Conservation (phyloP, 805 yeast species). For the Yamadazyma olivae region DNA sequence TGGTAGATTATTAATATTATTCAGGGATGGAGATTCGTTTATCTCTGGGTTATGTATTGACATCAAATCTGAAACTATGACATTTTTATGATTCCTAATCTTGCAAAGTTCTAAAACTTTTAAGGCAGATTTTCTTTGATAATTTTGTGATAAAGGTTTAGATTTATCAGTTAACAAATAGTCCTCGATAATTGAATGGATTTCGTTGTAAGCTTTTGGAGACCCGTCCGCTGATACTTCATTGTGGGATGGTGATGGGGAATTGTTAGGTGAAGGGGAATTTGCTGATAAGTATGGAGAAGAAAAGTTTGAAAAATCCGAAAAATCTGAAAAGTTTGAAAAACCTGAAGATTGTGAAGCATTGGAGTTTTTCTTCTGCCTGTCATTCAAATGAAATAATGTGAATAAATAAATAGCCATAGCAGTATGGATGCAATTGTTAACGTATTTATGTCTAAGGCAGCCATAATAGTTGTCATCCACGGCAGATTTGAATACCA, state of each 20-base stretch:
- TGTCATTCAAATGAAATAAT: conserved; percentile 26
- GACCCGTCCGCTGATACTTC: neutral
- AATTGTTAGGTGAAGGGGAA: neutral
- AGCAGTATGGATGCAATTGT: conserved; percentile 25
- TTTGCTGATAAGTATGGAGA: neutral
- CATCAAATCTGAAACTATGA: conserved; percentile 18
- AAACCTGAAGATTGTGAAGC: neutral
- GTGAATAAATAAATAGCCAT: conserved; percentile 26
- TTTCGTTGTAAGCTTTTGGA: neutral
- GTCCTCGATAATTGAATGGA: conserved; percentile 13
- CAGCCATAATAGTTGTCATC: conserved; percentile 16
- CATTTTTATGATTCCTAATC: conserved; percentile 15
- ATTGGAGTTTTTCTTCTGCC: neutral
- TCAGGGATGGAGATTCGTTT: conserved; percentile 8
- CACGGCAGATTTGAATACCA: conserved; percentile 8
- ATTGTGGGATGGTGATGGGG: neutral
- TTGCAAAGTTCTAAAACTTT: conserved; percentile 17
- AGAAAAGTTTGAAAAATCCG: too few relatives aligned
- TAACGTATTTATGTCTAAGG: conserved; percentile 20
- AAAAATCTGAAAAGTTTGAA: too few relatives aligned
- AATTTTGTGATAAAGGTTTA: conserved; percentile 20
- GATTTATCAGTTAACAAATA: conserved; percentile 21
- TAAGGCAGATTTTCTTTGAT: conserved; percentile 24
- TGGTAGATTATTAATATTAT: conserved; percentile 12
- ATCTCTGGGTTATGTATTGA: conserved; percentile 12